Percentiles rank a stretch among this genome's conserved stretches.
phyloP scores from a whole-genome alignment of 2,329 filamentous ascomycete species.

The Colletotrichum truncatum region DNA sequence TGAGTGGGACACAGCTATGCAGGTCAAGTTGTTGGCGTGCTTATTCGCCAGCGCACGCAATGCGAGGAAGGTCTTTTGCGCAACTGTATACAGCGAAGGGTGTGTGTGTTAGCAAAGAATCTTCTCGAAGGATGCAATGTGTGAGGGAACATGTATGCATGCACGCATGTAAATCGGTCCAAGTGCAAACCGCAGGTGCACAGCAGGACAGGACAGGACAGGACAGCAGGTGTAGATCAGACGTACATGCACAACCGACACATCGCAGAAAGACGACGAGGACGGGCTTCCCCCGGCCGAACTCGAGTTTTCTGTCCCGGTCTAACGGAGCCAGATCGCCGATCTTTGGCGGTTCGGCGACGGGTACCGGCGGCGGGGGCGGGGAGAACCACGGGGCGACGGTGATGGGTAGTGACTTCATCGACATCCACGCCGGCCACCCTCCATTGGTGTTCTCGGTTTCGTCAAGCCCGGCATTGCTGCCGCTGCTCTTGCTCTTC shows the following conservation, averaged over 20 bases:
- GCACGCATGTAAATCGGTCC: neutral
- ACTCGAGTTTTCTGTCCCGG: constrained; percentile 51
- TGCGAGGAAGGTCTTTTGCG: constrained; percentile 65
- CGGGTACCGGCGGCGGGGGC: constrained; percentile 57
- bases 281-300: constrained; percentile 54
- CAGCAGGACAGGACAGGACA: no score
- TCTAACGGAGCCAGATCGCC: constrained; percentile 60
- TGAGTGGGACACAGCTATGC: constrained; percentile 68
- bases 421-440: constrained; percentile 59
- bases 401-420: constrained; percentile 59
- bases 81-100: constrained; percentile 47
- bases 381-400: constrained; percentile 64
- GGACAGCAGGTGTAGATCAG: neutral
- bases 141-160: neutral
- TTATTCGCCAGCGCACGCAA: constrained; percentile 64
- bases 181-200: no score
- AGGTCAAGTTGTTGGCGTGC: constrained; percentile 57
- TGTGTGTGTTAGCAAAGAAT: neutral
- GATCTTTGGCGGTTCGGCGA: constrained; percentile 54
- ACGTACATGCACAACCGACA: constrained; percentile 65
- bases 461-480: constrained; percentile 40
- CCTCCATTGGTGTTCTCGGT: constrained; percentile 34
- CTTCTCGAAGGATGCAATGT: constrained; percentile 5
- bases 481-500: constrained; percentile 37
- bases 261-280: constrained; percentile 63